These are phyloP conservation scores for Ramaria rubella DNA, from an alignment of 768 basidiomycete genomes.

Conservation along the genomic window DNA sequence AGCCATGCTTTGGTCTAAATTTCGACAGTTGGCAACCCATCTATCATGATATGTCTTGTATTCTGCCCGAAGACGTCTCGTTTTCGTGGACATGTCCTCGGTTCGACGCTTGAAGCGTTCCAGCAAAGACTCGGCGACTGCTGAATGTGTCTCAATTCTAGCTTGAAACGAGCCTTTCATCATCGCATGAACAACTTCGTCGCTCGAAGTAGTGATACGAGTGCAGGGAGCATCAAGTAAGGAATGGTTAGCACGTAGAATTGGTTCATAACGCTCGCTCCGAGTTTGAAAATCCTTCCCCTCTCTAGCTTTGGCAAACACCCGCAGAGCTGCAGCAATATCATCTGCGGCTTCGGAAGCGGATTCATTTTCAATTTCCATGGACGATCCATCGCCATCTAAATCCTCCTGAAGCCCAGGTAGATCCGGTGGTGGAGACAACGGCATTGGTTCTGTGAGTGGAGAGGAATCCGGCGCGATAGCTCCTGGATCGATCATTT, in stretches of 20 bases:
- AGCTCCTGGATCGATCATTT: background rate
- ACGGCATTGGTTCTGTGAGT: conserved; percentile 1
- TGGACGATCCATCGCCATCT: background rate
- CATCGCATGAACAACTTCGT: conserved; percentile 44
- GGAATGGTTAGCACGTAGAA: conserved; percentile 54
- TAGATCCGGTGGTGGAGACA: conserved; percentile 3
- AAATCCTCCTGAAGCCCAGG: background rate
- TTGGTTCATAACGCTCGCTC: conserved; percentile 54
- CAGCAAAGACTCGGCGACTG: conserved; percentile 42
- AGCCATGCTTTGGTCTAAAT: conserved; percentile 50
- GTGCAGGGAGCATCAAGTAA: conserved; percentile 23
- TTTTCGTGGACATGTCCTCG: conserved; percentile 45
- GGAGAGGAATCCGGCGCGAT: conserved; percentile 6
- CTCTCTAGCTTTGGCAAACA: conserved; percentile 56
- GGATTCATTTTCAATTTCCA: background rate
- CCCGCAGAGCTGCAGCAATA: conserved; percentile 53
- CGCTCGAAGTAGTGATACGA: conserved; percentile 24
- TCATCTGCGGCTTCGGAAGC: background rate
- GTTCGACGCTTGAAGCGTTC: conserved; percentile 51
- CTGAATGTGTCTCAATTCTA: conserved; percentile 1
- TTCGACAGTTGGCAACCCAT: conserved; percentile 67
- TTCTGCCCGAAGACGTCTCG: conserved; percentile 49
- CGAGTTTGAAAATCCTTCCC: conserved; percentile 54
- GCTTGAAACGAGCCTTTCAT: conserved; percentile 22
- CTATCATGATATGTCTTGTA: conserved; percentile 63